phyloP scores from a whole-genome alignment of 2,329 filamentous ascomycete species.

The Zymoseptoria ardabiliae region DNA sequence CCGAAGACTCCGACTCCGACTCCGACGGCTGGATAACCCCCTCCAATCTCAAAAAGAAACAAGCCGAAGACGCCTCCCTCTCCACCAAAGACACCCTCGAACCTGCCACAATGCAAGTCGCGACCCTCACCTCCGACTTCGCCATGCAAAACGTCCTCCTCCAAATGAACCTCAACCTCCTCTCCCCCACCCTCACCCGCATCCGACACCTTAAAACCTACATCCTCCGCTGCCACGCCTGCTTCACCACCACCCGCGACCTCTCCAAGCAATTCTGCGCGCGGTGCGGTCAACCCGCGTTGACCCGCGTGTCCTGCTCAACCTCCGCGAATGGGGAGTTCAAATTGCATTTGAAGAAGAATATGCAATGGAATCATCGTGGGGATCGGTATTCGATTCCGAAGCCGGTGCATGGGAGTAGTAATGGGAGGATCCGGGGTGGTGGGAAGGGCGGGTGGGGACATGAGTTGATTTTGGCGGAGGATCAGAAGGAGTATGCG shows the following conservation, averaged over 20 bases:
- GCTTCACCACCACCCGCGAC: conserved; percentile 77
- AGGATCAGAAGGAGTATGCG: conserved; percentile 92
- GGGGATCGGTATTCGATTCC: conserved; percentile 91
- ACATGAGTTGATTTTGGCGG: conserved; percentile 70
- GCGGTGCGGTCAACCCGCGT: conserved; percentile 77
- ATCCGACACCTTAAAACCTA: conserved; percentile 82
- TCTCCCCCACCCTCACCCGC: conserved; percentile 70
- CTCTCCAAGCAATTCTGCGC: conserved; percentile 89
- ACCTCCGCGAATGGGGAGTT: conserved; percentile 76
- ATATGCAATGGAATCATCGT: conserved; percentile 92
- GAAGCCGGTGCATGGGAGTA: conserved; percentile 73
- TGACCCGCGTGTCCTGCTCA: conserved; percentile 78
- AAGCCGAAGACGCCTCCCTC: conserved; percentile 55
- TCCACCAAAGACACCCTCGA: conserved; percentile 41
- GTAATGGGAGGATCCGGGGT: conserved; percentile 65
- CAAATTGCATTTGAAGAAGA: conserved; percentile 79
- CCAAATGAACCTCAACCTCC: conserved; percentile 86
- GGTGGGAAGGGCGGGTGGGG: conserved; percentile 88
- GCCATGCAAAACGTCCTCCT: conserved; percentile 97
- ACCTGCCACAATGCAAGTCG: conserved; percentile 67
- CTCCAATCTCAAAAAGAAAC: conserved; percentile 77
- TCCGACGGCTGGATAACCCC: conserved; percentile 89
- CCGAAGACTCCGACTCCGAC: conserved; percentile 45
- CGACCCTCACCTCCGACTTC: conserved; percentile 90
- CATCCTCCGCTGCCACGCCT: conserved; percentile 87